Evolutionary conservation across 2,329 filamentous ascomycete genomes (phyloP).

Genomic region (Ceratocystis colombiana): DNA sequence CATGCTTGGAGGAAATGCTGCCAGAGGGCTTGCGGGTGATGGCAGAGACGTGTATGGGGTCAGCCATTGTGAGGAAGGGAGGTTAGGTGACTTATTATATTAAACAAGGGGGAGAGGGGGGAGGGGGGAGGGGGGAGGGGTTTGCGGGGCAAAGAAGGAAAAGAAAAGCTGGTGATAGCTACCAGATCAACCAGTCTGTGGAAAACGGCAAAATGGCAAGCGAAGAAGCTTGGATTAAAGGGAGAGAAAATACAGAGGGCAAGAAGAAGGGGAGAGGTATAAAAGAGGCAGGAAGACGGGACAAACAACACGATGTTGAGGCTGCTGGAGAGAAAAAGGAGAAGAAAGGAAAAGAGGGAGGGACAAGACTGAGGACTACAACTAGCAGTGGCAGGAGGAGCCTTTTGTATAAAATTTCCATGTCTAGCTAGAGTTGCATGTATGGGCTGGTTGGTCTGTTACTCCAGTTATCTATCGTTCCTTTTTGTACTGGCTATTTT

Average conservation of each 20-base stretch:
- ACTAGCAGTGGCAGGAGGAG: neutral
- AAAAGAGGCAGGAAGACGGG: neutral
- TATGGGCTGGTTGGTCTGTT: neutral
- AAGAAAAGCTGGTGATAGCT: neutral
- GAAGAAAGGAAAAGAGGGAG: conserved; percentile 3
- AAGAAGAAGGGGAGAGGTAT: conserved; percentile 31
- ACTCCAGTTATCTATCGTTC: conserved; percentile 13
- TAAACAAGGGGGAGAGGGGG: neutral
- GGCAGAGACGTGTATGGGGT: conserved; percentile 30
- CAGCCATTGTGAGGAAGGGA: conserved; percentile 30
- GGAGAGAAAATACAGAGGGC: conserved; percentile 31
- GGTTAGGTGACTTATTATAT: neutral
- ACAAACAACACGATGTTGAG: conserved; percentile 1
- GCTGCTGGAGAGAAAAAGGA: conserved; percentile 9
- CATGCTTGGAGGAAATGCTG: conserved; percentile 25
- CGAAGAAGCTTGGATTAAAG: neutral
- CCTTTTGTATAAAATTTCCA: conserved; percentile 18
- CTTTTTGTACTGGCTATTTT: conserved; percentile 3
- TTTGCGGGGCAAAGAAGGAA: neutral
- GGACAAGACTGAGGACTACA: neutral
- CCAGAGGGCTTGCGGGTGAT: conserved; percentile 24
- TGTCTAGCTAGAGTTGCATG: conserved; percentile 7
- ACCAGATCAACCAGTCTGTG: neutral
- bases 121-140: neutral
- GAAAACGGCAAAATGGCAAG: neutral